Evolutionary conservation across 2,329 filamentous ascomycete species (phyloP).

Genomic region (Coleophoma crateriformis): DNA sequence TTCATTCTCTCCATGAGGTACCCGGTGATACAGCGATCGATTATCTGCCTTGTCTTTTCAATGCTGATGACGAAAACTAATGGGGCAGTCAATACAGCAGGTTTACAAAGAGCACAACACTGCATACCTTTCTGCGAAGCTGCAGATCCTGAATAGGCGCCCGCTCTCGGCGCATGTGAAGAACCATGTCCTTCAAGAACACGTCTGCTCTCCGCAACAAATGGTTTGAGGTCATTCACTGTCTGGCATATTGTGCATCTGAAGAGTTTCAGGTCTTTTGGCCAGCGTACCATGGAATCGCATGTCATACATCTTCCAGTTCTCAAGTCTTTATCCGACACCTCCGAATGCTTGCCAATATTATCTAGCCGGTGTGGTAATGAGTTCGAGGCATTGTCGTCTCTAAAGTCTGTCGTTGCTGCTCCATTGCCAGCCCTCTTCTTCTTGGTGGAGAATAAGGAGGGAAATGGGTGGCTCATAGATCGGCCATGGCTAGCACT

Average conservation of each 20-base stretch:
- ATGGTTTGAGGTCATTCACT: constrained; percentile 69
- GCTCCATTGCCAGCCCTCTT: constrained; percentile 35
- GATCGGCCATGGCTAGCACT: constrained; percentile 36
- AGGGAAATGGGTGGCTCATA: constrained; percentile 75
- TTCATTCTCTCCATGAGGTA: constrained; percentile 39
- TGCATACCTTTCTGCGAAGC: constrained; percentile 16
- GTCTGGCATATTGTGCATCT: constrained; percentile 80
- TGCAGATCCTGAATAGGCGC: constrained; percentile 7
- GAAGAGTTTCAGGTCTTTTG: constrained; percentile 66
- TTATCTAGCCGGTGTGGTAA: constrained; percentile 8
- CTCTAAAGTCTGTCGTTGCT: constrained; percentile 33
- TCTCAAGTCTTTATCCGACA: constrained; percentile 52
- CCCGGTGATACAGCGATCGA: constrained; percentile 44
- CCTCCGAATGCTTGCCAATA: constrained; percentile 25
- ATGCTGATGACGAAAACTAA: constrained; percentile 35
- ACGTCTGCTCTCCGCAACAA: constrained; percentile 19
- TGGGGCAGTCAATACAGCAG: neutral
- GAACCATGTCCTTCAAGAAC: constrained; percentile 16
- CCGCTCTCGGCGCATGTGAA: constrained; percentile 11
- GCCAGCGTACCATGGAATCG: constrained; percentile 75
- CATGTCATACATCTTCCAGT: constrained; percentile 83
- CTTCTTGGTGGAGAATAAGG: constrained; percentile 60
- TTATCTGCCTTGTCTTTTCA: constrained; percentile 52
- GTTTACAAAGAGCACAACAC: neutral
- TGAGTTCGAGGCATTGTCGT: constrained; percentile 28